Conservation (phyloP, 176 grass and related monocot species). For the Neostapfia colusana region DNA sequence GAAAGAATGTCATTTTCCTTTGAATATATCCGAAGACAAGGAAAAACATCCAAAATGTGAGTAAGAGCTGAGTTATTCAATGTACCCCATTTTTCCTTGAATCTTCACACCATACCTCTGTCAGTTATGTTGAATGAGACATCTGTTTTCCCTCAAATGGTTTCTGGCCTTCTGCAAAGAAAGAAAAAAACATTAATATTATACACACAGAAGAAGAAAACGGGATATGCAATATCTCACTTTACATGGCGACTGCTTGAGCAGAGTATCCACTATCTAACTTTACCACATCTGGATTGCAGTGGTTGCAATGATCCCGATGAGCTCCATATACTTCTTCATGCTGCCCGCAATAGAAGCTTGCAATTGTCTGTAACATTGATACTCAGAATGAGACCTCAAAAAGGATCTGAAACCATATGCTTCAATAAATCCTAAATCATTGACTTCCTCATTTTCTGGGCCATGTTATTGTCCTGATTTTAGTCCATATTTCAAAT, state of each 20-base stretch:
- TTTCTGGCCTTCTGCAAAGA: neutral
- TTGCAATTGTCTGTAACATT: neutral
- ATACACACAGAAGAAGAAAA: neutral
- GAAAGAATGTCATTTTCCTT: too few relatives aligned
- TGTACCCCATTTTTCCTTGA: neutral
- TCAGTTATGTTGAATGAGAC: neutral
- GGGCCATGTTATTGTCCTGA: slow-evolving; percentile 7
- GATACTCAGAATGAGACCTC: neutral
- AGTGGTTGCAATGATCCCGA: neutral
- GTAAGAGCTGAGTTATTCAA: neutral
- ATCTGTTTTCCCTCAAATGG: neutral
- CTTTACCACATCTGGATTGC: neutral
- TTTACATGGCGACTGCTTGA: neutral
- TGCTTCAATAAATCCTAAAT: neutral
- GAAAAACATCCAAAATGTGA: neutral
- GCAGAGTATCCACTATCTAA: neutral
- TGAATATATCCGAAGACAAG: neutral
- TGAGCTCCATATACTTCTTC: neutral
- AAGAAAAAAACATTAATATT: neutral
- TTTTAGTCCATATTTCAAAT: neutral
- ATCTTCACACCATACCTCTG: neutral
- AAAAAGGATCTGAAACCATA: neutral
- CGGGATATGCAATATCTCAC: neutral
- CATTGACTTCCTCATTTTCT: slow-evolving; percentile 1
- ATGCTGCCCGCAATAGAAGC: neutral